Evolutionary conservation across 2,329 filamentous ascomycete genomes (phyloP), one percentile per base, ranked within the genome.

Genomic region (Penicillium sp.): DNA sequence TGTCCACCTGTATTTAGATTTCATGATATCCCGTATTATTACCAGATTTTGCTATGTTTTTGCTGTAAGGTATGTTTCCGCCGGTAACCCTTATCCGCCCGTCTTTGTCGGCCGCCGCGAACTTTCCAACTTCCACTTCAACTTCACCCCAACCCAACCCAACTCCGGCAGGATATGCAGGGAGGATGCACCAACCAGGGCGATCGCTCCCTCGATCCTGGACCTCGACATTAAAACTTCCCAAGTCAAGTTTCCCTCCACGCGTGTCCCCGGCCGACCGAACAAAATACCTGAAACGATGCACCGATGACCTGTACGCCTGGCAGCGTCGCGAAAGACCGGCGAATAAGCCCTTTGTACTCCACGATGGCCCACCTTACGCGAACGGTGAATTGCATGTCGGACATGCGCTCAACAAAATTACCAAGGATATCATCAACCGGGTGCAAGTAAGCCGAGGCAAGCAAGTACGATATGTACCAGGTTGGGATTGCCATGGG

Each of bases 401-500:
- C 56, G 94, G 94, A 2, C 94, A 99, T 79, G 92, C 94, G 31
- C 79, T 99, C 69, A 99, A 99, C 76, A 99, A 99, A 77, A 88
- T 97, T 64, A 81, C 96, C 55, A 99, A 99, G 79, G 94, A 99
- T 75, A 90, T 97, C 67, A 90, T 96, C 58, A 82, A 92, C 64
- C 85, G 94, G 36, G 86, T 88, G 57, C 87, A 96, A 76, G 78
- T 97, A 56, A 86, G 90, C 56, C 83, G 88, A 68, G 94, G 91
- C 16, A 87, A 84, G 63, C 82, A 85, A 58, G 87, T 97, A 29
- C 81, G 86, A 34, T 99, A 95, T 68, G 81, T 92, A 14, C 94
- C 94, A 2, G 93, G 94, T 42, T 99, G 94, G 94, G 95, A 99
- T 71, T 99, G 94, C 63, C 94, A 99, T 78, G 94, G 94, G 0